These are phyloP conservation scores for Coprinellus micaceus DNA, from an alignment of 768 basidiomycete genomes.

Conservation along the genomic window DNA sequence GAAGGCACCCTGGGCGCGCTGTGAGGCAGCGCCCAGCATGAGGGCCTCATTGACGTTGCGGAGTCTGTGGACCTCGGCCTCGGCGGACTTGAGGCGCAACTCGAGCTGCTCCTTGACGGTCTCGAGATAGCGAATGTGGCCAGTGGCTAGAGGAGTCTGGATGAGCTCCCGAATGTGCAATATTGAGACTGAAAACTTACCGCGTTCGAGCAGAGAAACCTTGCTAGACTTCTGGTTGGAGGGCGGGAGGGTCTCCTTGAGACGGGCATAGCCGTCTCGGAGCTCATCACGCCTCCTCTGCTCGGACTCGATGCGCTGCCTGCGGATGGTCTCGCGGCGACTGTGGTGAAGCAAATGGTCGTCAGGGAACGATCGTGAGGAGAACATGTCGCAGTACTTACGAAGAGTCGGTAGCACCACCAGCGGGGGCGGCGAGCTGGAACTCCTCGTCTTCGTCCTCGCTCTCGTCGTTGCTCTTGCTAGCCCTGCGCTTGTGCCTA, in stretches of 20 bases:
- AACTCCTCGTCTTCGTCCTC: conserved; percentile 78
- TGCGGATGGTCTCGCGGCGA: conserved; percentile 86
- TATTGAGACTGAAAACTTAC: conserved; percentile 34
- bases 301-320: conserved; percentile 91
- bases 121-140: conserved; percentile 85
- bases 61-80: conserved; percentile 77
- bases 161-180: no score
- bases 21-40: conserved; percentile 81
- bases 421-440: conserved; percentile 46
- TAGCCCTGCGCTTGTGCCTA: conserved; percentile 42
- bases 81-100: conserved; percentile 71
- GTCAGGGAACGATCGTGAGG: neutral
- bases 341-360: conserved; percentile 22
- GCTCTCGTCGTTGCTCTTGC: conserved; percentile 57
- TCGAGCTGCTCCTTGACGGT: conserved; percentile 72
- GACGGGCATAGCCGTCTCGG: conserved; percentile 83
- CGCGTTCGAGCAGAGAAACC: conserved; percentile 83
- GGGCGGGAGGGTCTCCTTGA: conserved; percentile 86
- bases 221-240: conserved; percentile 94
- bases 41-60: conserved; percentile 85
- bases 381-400: conserved; percentile 25
- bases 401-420: conserved; percentile 46
- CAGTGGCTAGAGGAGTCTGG: conserved; percentile 51
- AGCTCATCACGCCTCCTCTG: conserved; percentile 91
- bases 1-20: conserved; percentile 50